Percentiles rank a stretch among this genome's conserved stretches.
These are phyloP conservation scores for Pittosporum tobira DNA, from an alignment of 129 eudicot genomes.

Conservation along the genomic window DNA sequence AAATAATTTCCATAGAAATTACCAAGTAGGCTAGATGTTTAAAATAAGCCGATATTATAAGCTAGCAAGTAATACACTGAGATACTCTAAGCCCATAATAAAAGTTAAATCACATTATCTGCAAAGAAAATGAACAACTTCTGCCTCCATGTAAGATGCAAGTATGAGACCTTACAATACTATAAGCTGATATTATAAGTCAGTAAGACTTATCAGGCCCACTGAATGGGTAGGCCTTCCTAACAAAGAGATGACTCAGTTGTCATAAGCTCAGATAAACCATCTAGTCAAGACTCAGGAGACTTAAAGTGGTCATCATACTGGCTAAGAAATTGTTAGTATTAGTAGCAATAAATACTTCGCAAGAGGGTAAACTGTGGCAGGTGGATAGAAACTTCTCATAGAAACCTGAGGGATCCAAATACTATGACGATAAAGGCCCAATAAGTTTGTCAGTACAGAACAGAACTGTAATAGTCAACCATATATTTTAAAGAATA, in stretches of 20 bases:
- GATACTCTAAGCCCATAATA: too few species aligned
- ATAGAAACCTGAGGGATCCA: slow-evolving; percentile 13
- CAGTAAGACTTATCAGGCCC: neutral
- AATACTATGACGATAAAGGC: slow-evolving; percentile 3
- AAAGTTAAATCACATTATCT: neutral
- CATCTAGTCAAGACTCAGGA: neutral
- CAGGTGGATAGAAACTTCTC: slow-evolving; percentile 14
- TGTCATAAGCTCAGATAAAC: neutral
- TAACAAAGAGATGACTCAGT: too few species aligned
- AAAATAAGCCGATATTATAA: too few species aligned
- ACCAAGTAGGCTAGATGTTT: too few species aligned
- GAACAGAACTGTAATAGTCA: neutral
- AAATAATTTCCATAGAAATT: slow-evolving; percentile 15
- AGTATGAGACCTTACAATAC: neutral
- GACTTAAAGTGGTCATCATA: neutral
- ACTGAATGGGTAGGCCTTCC: neutral
- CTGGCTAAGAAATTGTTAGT: neutral
- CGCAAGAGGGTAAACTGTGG: slow-evolving; percentile 3
- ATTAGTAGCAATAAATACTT: neutral
- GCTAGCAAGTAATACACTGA: too few species aligned
- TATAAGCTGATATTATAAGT: neutral
- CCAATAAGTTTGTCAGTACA: neutral
- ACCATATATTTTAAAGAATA: too few species aligned
- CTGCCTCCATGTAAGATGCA: neutral
- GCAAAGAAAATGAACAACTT: neutral